Conservation (phyloP, 805 yeast genomes). For the Metschnikowia proteae region DNA sequence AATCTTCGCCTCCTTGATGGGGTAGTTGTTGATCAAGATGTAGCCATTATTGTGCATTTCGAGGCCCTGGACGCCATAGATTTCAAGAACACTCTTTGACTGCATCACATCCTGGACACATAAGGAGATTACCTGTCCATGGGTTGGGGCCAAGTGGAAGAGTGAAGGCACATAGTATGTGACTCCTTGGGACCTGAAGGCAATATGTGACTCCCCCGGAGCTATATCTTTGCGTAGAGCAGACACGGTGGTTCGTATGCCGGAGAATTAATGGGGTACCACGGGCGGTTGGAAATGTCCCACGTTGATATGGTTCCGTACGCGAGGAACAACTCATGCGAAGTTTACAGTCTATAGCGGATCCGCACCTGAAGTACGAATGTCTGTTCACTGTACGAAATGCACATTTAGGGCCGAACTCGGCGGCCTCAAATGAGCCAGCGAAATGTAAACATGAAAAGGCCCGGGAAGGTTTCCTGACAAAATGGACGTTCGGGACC, state of each 20-base stretch:
- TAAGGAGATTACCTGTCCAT: slow-evolving; percentile 21
- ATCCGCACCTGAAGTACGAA: too few relatives aligned
- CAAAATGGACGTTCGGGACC: too few relatives aligned
- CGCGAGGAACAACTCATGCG: too few relatives aligned
- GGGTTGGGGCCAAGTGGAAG: slow-evolving; percentile 31
- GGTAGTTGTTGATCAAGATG: slow-evolving; percentile 31
- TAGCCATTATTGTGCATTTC: slow-evolving; percentile 12
- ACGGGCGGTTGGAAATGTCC: not conserved
- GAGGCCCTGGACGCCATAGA: slow-evolving; percentile 18
- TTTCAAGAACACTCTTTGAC: slow-evolving; percentile 10
- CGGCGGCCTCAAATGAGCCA: too few relatives aligned
- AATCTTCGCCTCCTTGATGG: slow-evolving; percentile 24
- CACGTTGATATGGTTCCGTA: too few relatives aligned
- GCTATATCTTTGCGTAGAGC: slow-evolving; percentile 25
- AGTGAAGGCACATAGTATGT: slow-evolving; percentile 33
- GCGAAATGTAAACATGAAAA: too few relatives aligned
- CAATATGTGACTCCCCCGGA: slow-evolving; percentile 34
- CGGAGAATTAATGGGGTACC: not conserved
- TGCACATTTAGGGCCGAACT: too few relatives aligned
- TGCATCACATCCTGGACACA: slow-evolving; percentile 29
- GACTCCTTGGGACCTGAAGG: slow-evolving; percentile 21
- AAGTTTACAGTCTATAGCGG: too few relatives aligned
- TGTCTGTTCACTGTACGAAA: too few relatives aligned
- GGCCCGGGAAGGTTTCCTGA: too few relatives aligned
- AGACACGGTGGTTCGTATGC: slow-evolving; percentile 8